phyloP scores from a whole-genome alignment of 192 early-diverging fungal species.

The Backusella macrospora region DNA sequence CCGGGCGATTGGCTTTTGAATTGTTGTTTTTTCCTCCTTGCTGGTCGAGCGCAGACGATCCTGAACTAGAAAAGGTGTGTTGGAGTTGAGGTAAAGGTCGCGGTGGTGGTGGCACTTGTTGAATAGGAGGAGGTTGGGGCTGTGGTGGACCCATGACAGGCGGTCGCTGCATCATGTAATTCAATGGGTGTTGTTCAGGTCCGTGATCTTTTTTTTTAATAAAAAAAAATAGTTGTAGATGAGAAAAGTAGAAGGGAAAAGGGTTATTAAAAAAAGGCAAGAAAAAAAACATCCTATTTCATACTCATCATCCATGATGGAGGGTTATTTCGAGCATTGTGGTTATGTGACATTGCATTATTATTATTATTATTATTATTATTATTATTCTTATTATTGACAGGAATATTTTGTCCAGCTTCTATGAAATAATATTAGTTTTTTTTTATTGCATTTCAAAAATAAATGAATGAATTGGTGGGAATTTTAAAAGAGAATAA shows the following conservation, averaged over 20 bases:
- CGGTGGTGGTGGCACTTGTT: neutral
- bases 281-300: neutral
- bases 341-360: neutral
- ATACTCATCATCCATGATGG: slow-evolving; percentile 15
- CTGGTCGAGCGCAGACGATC: neutral
- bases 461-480: no score
- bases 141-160: neutral
- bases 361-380: slow-evolving; percentile 1
- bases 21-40: neutral
- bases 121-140: neutral
- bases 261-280: neutral
- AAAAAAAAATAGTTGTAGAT: no score
- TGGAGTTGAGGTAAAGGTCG: neutral
- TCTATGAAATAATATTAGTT: neutral
- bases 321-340: neutral
- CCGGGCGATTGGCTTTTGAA: slow-evolving; percentile 1
- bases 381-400: neutral
- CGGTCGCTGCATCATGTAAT: slow-evolving; percentile 14
- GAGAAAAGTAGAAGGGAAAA: neutral
- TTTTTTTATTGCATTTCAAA: no score
- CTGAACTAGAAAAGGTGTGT: neutral
- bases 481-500: no score
- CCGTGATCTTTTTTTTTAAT: neutral
- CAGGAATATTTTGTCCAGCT: slow-evolving; percentile 1
- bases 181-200: neutral